Evolutionary conservation across 1,284 basidiomycete species (phyloP), one percentile per base, ranked within the genome.

Genomic region (Thecaphora frezii): DNA sequence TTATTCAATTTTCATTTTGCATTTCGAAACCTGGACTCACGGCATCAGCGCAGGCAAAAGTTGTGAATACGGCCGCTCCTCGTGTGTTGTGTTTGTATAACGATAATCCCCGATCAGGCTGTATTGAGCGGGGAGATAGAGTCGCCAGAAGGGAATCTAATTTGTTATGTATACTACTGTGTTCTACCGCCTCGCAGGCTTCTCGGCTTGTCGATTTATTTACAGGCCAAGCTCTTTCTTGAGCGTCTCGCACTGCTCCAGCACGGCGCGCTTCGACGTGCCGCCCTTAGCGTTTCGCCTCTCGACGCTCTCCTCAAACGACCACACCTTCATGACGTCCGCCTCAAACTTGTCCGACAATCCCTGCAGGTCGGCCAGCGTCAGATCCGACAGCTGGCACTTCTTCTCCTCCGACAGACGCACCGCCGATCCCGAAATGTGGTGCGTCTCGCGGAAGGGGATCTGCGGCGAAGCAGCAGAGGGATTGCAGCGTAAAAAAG

Each of bases 391-490:
- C 41, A 98, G 84, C 72, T 89, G 88, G 74, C 89, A 88, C 65
- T 85, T 84, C 36, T 86, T 86, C 47, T 88, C 83, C 80, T 98
- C 94, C 0, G 94, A 93, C 36, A 97, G 84, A 3, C 93, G 91
- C 51, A 98, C 94, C 18, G 93, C 91, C 33, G 91, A 89, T 16
- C 94, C 94, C 8, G 94, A 97, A 70, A 98, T 88, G 80, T 98
- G 94, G 80, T 98, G 94, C 2, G 94, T 98, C 82, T 97, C 93
- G 43, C 94, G 88, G 87, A 98, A 98, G 8, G 94, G 94, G 36
- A 83, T 84, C 83, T 63, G 39, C 21, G 37, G 22, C 24, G 50
- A 18, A n/a, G 26, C 18, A 40, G 36, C 10, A 4, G 7, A 18
- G 21, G 43, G 12, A 14, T 9, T 4, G 33, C 12, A 36, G 8